These are phyloP conservation scores for Pisolithus tinctorius DNA, from an alignment of 768 basidiomycete species.

Conservation along the genomic window DNA sequence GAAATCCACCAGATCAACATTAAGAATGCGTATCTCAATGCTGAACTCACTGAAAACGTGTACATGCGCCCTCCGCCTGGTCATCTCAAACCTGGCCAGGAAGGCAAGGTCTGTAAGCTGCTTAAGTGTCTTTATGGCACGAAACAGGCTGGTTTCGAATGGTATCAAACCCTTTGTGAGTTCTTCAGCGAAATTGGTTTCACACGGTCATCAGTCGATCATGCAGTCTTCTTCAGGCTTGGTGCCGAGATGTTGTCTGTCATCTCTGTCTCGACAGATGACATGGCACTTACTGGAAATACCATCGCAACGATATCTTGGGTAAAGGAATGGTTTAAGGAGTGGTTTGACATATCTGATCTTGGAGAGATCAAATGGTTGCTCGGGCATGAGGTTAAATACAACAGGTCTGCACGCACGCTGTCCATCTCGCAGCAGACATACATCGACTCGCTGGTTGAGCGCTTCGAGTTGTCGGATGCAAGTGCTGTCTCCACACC, in stretches of 20 bases:
- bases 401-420: conserved; percentile 8
- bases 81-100: conserved; percentile 5
- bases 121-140: conserved; percentile 26
- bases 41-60: conserved; percentile 9
- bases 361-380: conserved; percentile 17
- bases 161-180: conserved; percentile 10
- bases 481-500: background rate
- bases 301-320: background rate
- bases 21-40: conserved; percentile 12
- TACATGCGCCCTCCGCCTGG: conserved; percentile 21
- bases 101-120: conserved; percentile 15
- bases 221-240: conserved; percentile 5
- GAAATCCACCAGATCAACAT: conserved; percentile 13
- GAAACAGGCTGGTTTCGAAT: conserved; percentile 16
- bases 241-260: background rate
- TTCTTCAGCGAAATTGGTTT: conserved; percentile 1
- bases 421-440: conserved; percentile 23
- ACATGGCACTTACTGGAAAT: conserved; percentile 1
- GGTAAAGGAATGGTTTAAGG: conserved; percentile 13
- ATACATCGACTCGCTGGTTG: conserved; percentile 16
- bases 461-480: background rate
- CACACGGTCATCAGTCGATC: conserved; percentile 1
- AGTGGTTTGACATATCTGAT: conserved; percentile 24
- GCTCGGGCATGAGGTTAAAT: conserved; percentile 26
- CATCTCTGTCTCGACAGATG: background rate